Percentiles rank a stretch among this genome's conserved stretches.
Conservation (phyloP, 495 filamentous ascomycete genomes). For the Hypoxylon lenormandii region DNA sequence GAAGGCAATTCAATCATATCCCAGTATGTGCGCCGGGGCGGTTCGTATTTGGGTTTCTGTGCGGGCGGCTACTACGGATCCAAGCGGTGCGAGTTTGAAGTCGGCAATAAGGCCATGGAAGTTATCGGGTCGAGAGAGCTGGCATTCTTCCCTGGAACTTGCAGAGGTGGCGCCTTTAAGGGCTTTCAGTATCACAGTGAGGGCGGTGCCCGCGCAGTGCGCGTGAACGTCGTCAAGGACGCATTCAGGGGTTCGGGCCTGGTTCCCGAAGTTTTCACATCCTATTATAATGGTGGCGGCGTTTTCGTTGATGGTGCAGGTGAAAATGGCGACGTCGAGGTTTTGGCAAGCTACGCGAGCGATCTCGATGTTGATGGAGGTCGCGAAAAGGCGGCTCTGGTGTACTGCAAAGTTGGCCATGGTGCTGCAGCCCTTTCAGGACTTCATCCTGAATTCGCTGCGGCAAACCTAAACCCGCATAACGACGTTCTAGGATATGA, state of each 20-base stretch:
- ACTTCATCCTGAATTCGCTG: conserved; percentile 95
- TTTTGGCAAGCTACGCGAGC: conserved; percentile 83
- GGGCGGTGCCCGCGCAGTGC: conserved; percentile 79
- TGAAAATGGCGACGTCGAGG: conserved; percentile 74
- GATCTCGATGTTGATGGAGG: conserved; percentile 82
- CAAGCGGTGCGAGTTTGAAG: conserved; percentile 86
- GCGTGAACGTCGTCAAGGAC: conserved; percentile 72
- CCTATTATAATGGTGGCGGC: conserved; percentile 95
- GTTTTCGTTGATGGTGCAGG: conserved; percentile 86
- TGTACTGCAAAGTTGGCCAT: conserved; percentile 89
- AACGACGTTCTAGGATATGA: conserved; percentile 72
- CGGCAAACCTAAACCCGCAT: conserved; percentile 76
- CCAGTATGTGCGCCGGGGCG: conserved; percentile 87
- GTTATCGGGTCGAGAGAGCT: conserved; percentile 89
- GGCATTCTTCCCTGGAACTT: conserved; percentile 86
- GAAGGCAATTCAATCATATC: conserved; percentile 84
- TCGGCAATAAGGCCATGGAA: conserved; percentile 81
- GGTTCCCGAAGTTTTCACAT: conserved; percentile 74
- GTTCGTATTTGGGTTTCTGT: conserved; percentile 88
- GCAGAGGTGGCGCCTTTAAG: conserved; percentile 85
- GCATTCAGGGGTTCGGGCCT: conserved; percentile 63
- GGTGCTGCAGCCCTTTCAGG: conserved; percentile 84
- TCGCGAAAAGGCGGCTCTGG: conserved; percentile 76
- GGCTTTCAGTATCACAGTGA: conserved; percentile 95
- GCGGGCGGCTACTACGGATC: conserved; percentile 94